phyloP scores from a whole-genome alignment of 2,329 filamentous ascomycete species.

The Neopestalotiopsis sp. region DNA sequence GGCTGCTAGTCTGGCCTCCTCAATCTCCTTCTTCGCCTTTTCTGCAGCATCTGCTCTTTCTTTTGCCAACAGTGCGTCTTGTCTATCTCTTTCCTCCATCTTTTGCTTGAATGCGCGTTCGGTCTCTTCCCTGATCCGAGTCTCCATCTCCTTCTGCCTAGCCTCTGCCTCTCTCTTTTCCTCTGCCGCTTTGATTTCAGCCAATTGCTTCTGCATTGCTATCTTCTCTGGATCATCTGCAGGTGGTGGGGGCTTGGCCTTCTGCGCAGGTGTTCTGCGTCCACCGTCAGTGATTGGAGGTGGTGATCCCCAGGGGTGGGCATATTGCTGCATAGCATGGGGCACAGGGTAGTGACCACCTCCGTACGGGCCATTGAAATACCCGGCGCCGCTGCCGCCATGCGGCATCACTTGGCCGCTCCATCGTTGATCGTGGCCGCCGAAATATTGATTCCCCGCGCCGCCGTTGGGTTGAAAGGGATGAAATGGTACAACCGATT shows the following conservation, averaged over 20 bases:
- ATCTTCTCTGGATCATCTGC: slow-evolving; percentile 61
- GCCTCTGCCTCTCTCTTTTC: slow-evolving; percentile 51
- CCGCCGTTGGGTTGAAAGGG: slow-evolving; percentile 37
- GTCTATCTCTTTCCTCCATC: slow-evolving; percentile 46
- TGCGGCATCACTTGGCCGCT: slow-evolving; percentile 41
- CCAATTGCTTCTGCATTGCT: slow-evolving; percentile 64
- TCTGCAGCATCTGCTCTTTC: slow-evolving; percentile 46
- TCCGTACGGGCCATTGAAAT: slow-evolving; percentile 44
- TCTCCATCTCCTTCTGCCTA: slow-evolving; percentile 48
- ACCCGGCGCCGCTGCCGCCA: slow-evolving; percentile 39
- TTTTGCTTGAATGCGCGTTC: slow-evolving; percentile 47
- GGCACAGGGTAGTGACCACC: slow-evolving; percentile 35
- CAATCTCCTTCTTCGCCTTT: slow-evolving; percentile 50
- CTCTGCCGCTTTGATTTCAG: slow-evolving; percentile 51
- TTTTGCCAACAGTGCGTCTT: slow-evolving; percentile 38
- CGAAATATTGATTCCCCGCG: slow-evolving; percentile 48
- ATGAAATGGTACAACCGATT: slow-evolving; percentile 54
- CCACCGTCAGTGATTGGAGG: slow-evolving; percentile 38
- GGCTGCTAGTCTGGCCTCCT: slow-evolving; percentile 51
- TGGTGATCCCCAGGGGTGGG: slow-evolving; percentile 39
- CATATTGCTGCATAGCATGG: slow-evolving; percentile 59
- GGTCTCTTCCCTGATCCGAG: slow-evolving; percentile 49
- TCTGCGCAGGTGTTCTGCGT: not conserved
- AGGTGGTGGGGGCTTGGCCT: slow-evolving; percentile 19
- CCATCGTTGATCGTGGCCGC: slow-evolving; percentile 36